Evolutionary conservation across 139 green algal species (phyloP).

Genomic region (Volvox africanus): DNA sequence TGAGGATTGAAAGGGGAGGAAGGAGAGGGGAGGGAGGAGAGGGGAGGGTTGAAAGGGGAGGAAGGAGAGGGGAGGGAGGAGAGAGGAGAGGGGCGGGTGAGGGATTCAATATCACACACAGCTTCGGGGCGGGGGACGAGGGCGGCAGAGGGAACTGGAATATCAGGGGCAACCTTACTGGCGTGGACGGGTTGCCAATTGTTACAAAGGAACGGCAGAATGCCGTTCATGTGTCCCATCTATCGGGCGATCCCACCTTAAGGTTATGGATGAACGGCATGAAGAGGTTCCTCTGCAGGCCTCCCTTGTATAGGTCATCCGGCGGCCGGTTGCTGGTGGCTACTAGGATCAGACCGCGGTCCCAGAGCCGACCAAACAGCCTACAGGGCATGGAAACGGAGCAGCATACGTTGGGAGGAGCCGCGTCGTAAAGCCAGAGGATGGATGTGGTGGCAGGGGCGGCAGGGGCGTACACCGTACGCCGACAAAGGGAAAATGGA

Average conservation of each 20-base stretch:
- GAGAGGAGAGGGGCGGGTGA: not conserved
- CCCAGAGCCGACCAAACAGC: slow-evolving; percentile 89
- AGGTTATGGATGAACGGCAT: slow-evolving; percentile 95
- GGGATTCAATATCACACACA: no score
- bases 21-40: not conserved
- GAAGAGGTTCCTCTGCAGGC: slow-evolving; percentile 95
- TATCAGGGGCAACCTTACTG: not conserved
- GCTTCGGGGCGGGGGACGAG: no score
- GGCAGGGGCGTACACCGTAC: no score
- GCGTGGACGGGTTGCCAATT: no score
- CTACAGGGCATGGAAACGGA: slow-evolving; percentile 48
- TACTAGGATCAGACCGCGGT: slow-evolving; percentile 85
- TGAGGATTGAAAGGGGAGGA: slow-evolving; percentile 37
- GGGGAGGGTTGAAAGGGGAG: not conserved
- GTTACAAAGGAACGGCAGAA: not conserved
- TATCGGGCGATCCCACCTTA: slow-evolving; percentile 61
- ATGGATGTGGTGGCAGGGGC: no score
- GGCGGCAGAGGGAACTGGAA: no score
- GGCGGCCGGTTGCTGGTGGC: slow-evolving; percentile 89
- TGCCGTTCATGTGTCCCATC: not conserved
- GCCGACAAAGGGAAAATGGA: no score
- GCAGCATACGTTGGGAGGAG: not conserved
- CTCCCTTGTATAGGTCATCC: slow-evolving; percentile 92
- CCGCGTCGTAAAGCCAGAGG: not conserved
- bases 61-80: not conserved